Conservation (phyloP, 306 rosid genomes). For the Oemleria cerasiformis region DNA sequence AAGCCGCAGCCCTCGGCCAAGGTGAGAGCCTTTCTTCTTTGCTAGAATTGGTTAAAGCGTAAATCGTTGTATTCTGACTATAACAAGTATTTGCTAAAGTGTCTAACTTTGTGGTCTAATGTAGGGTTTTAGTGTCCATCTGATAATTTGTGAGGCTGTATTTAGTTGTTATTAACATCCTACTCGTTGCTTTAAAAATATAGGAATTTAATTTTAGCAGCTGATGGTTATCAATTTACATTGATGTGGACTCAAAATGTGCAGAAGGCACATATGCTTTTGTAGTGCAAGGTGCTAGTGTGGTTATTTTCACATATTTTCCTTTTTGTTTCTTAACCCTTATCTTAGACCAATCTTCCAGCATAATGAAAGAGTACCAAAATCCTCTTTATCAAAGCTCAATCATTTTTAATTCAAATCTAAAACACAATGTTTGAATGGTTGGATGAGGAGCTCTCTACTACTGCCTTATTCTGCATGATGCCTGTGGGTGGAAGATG, state of each 20-base stretch:
- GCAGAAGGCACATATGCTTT: background rate
- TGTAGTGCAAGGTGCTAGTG: background rate
- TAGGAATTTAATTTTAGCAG: background rate
- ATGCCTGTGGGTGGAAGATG: background rate
- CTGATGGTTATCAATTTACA: background rate
- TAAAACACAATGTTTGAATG: background rate
- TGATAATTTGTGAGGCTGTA: background rate
- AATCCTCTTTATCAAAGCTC: background rate
- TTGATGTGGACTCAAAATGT: background rate
- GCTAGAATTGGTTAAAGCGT: background rate
- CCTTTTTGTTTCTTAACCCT: background rate
- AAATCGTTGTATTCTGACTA: background rate
- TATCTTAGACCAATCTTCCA: background rate
- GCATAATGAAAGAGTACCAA: background rate
- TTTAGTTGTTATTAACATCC: background rate
- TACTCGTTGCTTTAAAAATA: background rate
- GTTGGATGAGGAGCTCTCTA: background rate
- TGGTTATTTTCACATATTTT: background rate
- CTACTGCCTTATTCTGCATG: background rate
- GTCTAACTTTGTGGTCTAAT: background rate
- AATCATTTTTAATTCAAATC: background rate
- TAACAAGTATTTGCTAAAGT: background rate
- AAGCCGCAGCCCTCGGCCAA: constrained; percentile 74
- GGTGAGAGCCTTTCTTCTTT: constrained; percentile 35
- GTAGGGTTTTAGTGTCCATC: background rate